Conservation (phyloP, 2,329 filamentous ascomycete genomes). For the Aspergillus pseudoterreus region DNA sequence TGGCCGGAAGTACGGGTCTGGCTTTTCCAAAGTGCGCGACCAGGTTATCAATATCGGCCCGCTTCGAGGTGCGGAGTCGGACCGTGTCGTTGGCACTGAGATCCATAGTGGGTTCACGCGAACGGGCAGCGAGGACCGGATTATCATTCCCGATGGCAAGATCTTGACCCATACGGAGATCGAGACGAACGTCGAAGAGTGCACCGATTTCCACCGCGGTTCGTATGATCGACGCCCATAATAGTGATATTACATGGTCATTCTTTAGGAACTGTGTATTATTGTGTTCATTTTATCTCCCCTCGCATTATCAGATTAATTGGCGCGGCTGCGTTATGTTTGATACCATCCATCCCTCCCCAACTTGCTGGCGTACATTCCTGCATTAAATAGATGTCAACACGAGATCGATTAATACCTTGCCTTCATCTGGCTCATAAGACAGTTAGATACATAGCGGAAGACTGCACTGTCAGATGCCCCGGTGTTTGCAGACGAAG, state of each 20-base stretch:
- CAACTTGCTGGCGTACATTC: not conserved
- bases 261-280: not conserved
- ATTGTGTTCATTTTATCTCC: not conserved
- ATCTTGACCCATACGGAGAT: conserved; percentile 31
- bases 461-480: too few species aligned
- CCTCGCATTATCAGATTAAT: not conserved
- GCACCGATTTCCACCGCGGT: conserved; percentile 1
- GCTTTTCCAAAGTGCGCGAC: conserved; percentile 25
- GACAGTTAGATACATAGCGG: too few species aligned
- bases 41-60: conserved; percentile 15
- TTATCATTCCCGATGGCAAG: conserved; percentile 28
- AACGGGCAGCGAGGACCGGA: conserved; percentile 26
- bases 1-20: conserved; percentile 19
- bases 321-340: not conserved
- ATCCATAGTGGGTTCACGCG: conserved; percentile 13
- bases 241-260: not conserved
- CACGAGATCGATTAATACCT: not conserved
- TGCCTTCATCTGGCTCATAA: not conserved
- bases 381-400: too few species aligned
- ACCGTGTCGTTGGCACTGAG: conserved; percentile 19
- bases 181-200: conserved; percentile 27
- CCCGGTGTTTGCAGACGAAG: too few species aligned
- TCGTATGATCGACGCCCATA: not conserved
- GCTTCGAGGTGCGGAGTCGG: conserved; percentile 10
- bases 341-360: not conserved